Conservation (phyloP, 768 basidiomycete genomes). For the Paxillus rubicundulus region DNA sequence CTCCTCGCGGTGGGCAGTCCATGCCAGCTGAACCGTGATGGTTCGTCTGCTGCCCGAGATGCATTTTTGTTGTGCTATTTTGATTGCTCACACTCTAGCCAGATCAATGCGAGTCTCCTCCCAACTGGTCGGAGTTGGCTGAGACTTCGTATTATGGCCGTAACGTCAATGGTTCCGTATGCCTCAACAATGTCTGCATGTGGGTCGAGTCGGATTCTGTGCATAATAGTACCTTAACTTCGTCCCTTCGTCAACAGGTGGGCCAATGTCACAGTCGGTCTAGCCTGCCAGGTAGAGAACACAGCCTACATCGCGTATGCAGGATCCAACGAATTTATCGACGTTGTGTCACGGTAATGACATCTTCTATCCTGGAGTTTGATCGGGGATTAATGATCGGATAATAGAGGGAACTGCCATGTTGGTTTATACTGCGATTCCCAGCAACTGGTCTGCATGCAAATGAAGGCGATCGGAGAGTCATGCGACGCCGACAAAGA, state of each 20-base stretch:
- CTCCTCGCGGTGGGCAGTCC: conserved; percentile 58
- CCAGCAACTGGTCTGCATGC: conserved; percentile 51
- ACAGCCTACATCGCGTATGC: conserved; percentile 74
- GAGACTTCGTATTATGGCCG: conserved; percentile 66
- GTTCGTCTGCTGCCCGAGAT: conserved; percentile 23
- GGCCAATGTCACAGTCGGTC: conserved; percentile 70
- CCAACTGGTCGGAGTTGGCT: conserved; percentile 58
- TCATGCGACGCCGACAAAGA: conserved; percentile 64
- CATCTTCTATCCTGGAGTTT: neutral
- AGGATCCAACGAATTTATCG: conserved; percentile 55
- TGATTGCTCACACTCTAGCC: conserved; percentile 2
- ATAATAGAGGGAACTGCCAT: conserved; percentile 64
- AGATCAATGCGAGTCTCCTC: conserved; percentile 79
- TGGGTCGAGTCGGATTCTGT: conserved; percentile 34
- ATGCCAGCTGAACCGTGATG: conserved; percentile 88
- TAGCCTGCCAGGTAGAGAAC: conserved; percentile 71
- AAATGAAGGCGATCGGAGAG: conserved; percentile 53
- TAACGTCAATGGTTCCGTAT: conserved; percentile 80
- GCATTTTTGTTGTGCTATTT: neutral
- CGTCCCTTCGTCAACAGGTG: conserved; percentile 45
- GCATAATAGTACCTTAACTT: neutral
- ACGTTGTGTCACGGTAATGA: conserved; percentile 74
- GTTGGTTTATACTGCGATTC: conserved; percentile 78
- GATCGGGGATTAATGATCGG: neutral
- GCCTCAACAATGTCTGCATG: conserved; percentile 83